phyloP scores from a whole-genome alignment of 2,329 filamentous ascomycete species.

The Magnaporthales sp. region DNA sequence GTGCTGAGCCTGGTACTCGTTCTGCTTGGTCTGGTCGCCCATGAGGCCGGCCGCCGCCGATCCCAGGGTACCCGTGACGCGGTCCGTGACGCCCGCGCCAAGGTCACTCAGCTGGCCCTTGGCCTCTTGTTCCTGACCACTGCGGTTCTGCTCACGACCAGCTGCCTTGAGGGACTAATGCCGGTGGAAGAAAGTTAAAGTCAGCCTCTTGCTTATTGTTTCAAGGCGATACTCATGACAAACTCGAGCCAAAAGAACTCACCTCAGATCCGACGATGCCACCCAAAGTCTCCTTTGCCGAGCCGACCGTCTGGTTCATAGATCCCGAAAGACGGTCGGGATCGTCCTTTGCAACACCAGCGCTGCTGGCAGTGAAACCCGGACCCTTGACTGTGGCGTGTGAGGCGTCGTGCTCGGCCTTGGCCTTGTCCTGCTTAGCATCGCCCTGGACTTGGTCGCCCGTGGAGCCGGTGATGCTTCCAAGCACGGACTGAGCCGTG shows the following conservation, averaged over 20 bases:
- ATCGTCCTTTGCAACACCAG: slow-evolving; percentile 64
- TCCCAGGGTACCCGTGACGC: slow-evolving; percentile 61
- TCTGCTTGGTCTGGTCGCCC: slow-evolving; percentile 58
- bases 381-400: slow-evolving; percentile 69
- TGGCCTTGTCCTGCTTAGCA: slow-evolving; percentile 54
- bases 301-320: slow-evolving; percentile 86
- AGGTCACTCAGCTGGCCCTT: slow-evolving; percentile 72
- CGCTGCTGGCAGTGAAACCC: slow-evolving; percentile 58
- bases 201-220: neutral
- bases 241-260: slow-evolving; percentile 12
- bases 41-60: slow-evolving; percentile 62
- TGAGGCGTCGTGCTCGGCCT: slow-evolving; percentile 62
- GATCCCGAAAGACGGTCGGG: slow-evolving; percentile 61
- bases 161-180: slow-evolving; percentile 58
- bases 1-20: slow-evolving; percentile 59
- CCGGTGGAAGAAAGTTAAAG: neutral
- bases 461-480: slow-evolving; percentile 63
- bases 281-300: slow-evolving; percentile 74
- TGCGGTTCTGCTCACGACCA: slow-evolving; percentile 69
- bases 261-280: slow-evolving; percentile 66
- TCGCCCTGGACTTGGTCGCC: slow-evolving; percentile 59
- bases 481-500: slow-evolving; percentile 62
- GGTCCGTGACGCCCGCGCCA: slow-evolving; percentile 55
- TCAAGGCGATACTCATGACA: neutral
- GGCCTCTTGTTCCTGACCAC: slow-evolving; percentile 75